Conservation (phyloP, 1,284 basidiomycete genomes). For the Cryptococcus sp. region DNA sequence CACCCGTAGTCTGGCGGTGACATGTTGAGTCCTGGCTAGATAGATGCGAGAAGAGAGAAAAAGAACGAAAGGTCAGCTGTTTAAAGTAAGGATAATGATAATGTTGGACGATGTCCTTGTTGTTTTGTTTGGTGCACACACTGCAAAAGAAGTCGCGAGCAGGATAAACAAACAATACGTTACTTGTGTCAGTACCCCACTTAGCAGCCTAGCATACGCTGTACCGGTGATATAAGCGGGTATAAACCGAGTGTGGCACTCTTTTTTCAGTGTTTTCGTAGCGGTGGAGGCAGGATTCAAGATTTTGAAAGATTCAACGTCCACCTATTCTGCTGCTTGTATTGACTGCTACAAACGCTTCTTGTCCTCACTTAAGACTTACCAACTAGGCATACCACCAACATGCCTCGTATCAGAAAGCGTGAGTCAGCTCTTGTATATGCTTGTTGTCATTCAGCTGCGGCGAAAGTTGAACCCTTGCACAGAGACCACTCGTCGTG, state of each 20-base stretch:
- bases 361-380: background rate
- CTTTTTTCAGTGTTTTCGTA: background rate
- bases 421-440: slow-evolving; percentile 56
- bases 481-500: slow-evolving; percentile 81
- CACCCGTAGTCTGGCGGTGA: slow-evolving; percentile 60
- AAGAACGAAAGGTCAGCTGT: slow-evolving; percentile 3
- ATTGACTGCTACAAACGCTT: background rate
- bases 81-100: background rate
- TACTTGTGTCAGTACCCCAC: too few species aligned
- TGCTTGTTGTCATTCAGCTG: too few species aligned
- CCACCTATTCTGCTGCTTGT: too few species aligned
- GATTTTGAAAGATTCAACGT: slow-evolving; percentile 11
- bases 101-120: slow-evolving; percentile 10
- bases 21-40: slow-evolving; percentile 9
- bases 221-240: background rate
- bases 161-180: slow-evolving; percentile 4
- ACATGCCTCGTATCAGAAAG: slow-evolving; percentile 75
- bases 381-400: slow-evolving; percentile 13
- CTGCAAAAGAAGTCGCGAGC: slow-evolving; percentile 2
- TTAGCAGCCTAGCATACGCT: background rate
- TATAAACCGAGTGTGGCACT: background rate
- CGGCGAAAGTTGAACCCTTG: too few species aligned
- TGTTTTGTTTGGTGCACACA: slow-evolving; percentile 8
- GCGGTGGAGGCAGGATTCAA: slow-evolving; percentile 19
- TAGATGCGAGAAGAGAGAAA: background rate